These are phyloP conservation scores for Fusarium cicatricum DNA, from an alignment of 2,329 filamentous ascomycete genomes.

Conservation along the genomic window DNA sequence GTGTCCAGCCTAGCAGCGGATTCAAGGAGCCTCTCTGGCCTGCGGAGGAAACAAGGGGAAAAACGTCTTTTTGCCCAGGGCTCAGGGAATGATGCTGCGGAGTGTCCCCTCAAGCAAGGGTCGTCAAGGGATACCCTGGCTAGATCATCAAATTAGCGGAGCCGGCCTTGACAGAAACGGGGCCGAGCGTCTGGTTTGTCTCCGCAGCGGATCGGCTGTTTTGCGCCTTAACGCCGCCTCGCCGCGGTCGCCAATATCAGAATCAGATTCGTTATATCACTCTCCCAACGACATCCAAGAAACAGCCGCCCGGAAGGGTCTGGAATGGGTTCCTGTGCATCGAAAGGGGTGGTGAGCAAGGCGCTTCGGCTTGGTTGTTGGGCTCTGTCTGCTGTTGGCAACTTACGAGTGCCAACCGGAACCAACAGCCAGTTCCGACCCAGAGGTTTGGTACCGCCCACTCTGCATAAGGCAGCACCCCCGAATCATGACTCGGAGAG, in stretches of 20 bases:
- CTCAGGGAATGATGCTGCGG: conserved; percentile 10
- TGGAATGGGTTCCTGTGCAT: no score
- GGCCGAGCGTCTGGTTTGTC: conserved; percentile 12
- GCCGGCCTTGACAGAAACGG: conserved; percentile 14
- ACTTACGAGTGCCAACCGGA: conserved; percentile 36
- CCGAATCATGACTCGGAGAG: conserved; percentile 27
- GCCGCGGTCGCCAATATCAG: neutral
- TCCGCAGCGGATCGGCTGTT: conserved; percentile 28
- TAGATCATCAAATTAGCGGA: neutral
- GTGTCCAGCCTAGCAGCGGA: conserved; percentile 20
- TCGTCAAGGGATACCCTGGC: neutral
- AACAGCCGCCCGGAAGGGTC: no score
- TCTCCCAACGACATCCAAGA: no score
- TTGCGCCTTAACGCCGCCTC: conserved; percentile 28
- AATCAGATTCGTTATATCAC: neutral
- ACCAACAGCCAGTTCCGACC: conserved; percentile 35
- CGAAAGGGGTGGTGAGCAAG: conserved; percentile 3
- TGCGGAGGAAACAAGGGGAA: conserved; percentile 7
- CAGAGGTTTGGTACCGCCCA: conserved; percentile 45
- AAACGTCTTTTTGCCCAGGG: conserved; percentile 18
- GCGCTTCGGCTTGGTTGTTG: conserved; percentile 12
- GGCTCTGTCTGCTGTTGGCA: conserved; percentile 28
- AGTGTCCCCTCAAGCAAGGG: conserved; percentile 11
- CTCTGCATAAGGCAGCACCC: conserved; percentile 38
- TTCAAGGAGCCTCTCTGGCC: no score